Base-by-base conservation (phyloP, 805 yeast species). In the Scheffersomyces coipomensis region DNA sequence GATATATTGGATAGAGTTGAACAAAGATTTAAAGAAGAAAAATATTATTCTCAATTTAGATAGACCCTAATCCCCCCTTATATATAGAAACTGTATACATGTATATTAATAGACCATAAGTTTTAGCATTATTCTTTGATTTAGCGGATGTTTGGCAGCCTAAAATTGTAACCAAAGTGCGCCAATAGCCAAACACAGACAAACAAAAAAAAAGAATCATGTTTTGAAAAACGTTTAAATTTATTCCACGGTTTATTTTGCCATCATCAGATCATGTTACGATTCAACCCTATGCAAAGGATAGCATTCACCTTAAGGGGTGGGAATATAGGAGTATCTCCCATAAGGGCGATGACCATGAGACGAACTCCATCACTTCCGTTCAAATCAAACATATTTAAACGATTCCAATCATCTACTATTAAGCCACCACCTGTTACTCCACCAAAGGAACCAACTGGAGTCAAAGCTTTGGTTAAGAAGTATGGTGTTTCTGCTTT, bases 401-500 rank as follows among this genome's bases (percentile, higher is more conserved):
- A 34, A 19, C 44, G 55, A 27, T 43, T 52, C 21, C 60, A 57
- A 39, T 46, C 58, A 15, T 47, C 52, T 9, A 43, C 36, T 17
- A 37, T 21, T 2, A 30, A 35, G 19, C 34, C 44, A 25, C 46
- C 39, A 15, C 13, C 12, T 8, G 5, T 23, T 13, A 10, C 45
- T 29, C 29, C 15, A 11, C 31, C 51, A 2, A 62, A 54, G 44
- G 65, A 69, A 37, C 63, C 72, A 15, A 58, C 65, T 1, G 81
- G 81, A 11, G 60, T 78, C 25, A 87, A 79, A 58, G 82, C 77
- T 9, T 69, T 93, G 46, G 75, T 86, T 53, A 83, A 85, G 55
- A 84, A 86, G 55, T 93, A 93, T 60, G 99, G 99, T 0, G 88
- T 85, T 68, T 79, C 95, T 13, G 97, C 96, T 0, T 65, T 91